Evolutionary conservation across 2,329 filamentous ascomycete genomes (phyloP), one percentile per base, ranked within the genome.

Genomic region (Chaetoscypha palmicola): DNA sequence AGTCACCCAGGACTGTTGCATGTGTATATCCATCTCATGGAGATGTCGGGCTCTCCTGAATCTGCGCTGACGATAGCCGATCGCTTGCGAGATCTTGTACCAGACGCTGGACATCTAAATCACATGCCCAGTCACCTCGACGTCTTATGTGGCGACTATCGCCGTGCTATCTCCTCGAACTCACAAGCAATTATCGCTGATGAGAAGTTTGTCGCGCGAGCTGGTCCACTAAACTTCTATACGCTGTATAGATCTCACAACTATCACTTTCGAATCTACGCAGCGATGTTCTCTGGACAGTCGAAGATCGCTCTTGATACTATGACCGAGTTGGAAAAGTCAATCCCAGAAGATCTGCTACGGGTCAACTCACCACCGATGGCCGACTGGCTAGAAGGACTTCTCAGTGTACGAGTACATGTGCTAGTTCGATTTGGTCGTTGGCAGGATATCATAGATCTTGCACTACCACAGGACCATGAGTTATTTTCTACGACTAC

Each of bases 51-150:
- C 0, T 71, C 67, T 0, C 83, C 83, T 0, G 83, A 86, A 58
- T 59, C 64, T 1, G 84, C 79, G 1, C 60, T 86, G 12, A 66
- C 72, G 0, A 68, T 73, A 0, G 82, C 81, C 4, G 73, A 87
- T 54, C 64, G 67, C 12, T 69, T 88, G 9, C 77, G 83, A 17
- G 70, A 68, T 8, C 69, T 87, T 2, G 74, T 83, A 0, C 83
- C 83, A 0, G 82, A 87, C 58, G 71, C 77, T 0, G 83, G 83
- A 1, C 84, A 89, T 60, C 65, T 86, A 0, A 70, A 79, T 31
- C 83, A 88, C 57, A 90, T 91, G 86, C 84, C 85, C 0, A 79
- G 79, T 0, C 86, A 91, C 60, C 68, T 90, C 26, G 84, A 90
- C 59, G 74, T 86, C 9, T 71, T 89, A 0, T 74, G 80, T 21